Percentiles rank a stretch among this genome's conserved stretches.
phyloP scores from a whole-genome alignment of 2,329 filamentous ascomycete genomes.

The Plectosphaerella sp. region DNA sequence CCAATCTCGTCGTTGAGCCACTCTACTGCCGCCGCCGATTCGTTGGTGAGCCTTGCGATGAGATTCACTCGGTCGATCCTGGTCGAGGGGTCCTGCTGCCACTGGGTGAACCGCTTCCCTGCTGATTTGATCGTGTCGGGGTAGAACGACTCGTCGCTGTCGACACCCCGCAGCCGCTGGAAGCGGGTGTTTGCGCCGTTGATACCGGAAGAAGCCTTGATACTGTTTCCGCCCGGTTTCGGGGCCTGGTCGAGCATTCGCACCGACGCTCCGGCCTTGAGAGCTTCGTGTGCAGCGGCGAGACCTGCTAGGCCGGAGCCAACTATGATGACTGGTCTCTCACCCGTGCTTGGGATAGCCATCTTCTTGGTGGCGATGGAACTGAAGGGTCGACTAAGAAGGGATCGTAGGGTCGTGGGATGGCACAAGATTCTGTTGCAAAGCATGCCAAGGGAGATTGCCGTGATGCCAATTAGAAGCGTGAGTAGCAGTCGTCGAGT shows the following conservation, averaged over 20 bases:
- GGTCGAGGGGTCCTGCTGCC: slow-evolving; percentile 6
- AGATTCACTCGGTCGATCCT: slow-evolving; percentile 35
- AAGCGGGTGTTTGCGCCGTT: slow-evolving; percentile 57
- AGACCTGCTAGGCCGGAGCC: slow-evolving; percentile 62
- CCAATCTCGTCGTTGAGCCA: slow-evolving; percentile 55
- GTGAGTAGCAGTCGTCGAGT: slow-evolving; percentile 8
- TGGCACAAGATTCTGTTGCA: slow-evolving; percentile 11
- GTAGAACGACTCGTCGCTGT: slow-evolving; percentile 39
- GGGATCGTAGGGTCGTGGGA: background rate
- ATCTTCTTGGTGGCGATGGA: background rate
- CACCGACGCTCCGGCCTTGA: slow-evolving; percentile 47
- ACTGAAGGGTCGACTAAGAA: background rate
- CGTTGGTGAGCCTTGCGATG: slow-evolving; percentile 41
- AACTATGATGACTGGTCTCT: slow-evolving; percentile 50
- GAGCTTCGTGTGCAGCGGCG: slow-evolving; percentile 52
- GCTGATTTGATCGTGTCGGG: slow-evolving; percentile 55
- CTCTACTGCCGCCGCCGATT: slow-evolving; percentile 43
- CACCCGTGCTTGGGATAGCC: background rate
- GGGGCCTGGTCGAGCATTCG: slow-evolving; percentile 53
- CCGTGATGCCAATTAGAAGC: slow-evolving; percentile 15
- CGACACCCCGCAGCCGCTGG: slow-evolving; percentile 35
- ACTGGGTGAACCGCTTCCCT: slow-evolving; percentile 32
- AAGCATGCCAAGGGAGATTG: slow-evolving; percentile 12
- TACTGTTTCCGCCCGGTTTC: slow-evolving; percentile 60
- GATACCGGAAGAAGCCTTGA: slow-evolving; percentile 64